Conservation (phyloP, 2,329 filamentous ascomycete genomes). For the Elsinoe ampelina region DNA sequence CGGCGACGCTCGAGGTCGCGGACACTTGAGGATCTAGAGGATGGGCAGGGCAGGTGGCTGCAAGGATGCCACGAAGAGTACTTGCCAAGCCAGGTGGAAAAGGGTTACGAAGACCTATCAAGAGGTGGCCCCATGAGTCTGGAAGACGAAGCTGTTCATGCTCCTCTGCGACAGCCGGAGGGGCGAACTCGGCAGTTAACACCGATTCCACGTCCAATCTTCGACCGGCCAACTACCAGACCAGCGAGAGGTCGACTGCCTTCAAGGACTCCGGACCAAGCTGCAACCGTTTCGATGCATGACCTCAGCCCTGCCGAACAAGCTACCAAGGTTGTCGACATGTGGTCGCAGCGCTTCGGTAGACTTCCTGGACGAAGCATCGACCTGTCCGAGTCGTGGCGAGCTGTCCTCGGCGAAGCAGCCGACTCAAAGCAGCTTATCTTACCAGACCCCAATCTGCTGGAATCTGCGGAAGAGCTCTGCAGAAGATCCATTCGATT, state of each 20-base stretch:
- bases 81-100: slow-evolving; percentile 9
- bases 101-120: background rate
- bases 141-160: no score
- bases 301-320: background rate
- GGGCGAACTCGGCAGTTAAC: no score
- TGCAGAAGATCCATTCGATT: background rate
- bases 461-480: background rate
- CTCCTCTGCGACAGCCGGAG: no score
- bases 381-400: background rate
- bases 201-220: background rate
- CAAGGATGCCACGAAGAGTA: background rate
- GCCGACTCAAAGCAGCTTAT: background rate
- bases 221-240: background rate
- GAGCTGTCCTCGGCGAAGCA: background rate
- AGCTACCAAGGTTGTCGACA: background rate
- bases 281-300: background rate
- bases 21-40: background rate
- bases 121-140: background rate
- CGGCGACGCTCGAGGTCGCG: background rate
- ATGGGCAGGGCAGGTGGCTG: background rate
- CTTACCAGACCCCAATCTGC: background rate
- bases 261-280: background rate
- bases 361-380: background rate
- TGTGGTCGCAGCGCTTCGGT: background rate
- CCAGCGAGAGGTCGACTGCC: background rate